phyloP scores from a whole-genome alignment of 2,329 filamentous ascomycete genomes.

The Acephala macrosclerotiorum region DNA sequence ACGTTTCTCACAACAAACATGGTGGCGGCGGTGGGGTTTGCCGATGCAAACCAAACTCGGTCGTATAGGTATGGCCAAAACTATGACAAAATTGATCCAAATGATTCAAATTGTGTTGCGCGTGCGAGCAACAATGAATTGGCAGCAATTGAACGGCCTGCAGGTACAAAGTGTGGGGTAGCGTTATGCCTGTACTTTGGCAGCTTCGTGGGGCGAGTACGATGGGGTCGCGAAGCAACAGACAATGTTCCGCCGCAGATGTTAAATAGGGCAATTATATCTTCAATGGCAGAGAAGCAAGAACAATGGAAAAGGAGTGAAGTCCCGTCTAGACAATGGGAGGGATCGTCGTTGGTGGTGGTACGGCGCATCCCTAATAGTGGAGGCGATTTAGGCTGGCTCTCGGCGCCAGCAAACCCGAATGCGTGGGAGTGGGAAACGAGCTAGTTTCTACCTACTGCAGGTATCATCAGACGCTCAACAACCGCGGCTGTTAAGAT shows the following conservation, averaged over 20 bases:
- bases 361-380: background rate
- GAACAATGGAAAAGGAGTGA: background rate
- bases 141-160: constrained; percentile 14
- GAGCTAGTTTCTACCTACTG: background rate
- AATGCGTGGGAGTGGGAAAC: too few species aligned
- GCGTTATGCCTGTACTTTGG: constrained; percentile 5
- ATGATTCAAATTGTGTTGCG: constrained; percentile 14
- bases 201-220: background rate
- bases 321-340: background rate
- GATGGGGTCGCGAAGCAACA: background rate
- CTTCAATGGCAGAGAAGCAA: background rate
- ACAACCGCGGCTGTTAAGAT: constrained; percentile 4
- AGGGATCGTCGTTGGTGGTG: constrained; percentile 10
- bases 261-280: background rate
- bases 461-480: constrained; percentile 15
- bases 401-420: background rate
- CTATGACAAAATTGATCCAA: background rate
- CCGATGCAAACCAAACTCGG: constrained; percentile 53
- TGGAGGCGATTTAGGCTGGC: background rate
- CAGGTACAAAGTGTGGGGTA: constrained; percentile 37
- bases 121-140: constrained; percentile 36
- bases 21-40: constrained; percentile 30
- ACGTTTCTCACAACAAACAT: constrained; percentile 38
- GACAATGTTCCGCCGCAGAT: background rate
- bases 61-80: background rate